These are phyloP conservation scores for Physaria fendleri DNA, from an alignment of 345 rosid genomes.

Conservation along the genomic window DNA sequence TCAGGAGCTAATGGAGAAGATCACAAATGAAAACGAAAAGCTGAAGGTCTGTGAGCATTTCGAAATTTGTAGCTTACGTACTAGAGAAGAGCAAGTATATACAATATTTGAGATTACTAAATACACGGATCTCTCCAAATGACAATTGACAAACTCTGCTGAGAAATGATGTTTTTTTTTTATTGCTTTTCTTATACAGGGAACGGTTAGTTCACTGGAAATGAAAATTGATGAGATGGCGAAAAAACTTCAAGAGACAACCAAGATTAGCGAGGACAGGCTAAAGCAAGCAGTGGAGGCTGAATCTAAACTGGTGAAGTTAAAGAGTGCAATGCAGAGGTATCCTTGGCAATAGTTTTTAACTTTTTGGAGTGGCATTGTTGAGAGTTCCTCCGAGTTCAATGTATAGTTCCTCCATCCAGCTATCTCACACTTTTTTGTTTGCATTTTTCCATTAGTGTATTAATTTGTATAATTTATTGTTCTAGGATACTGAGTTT, in stretches of 20 bases:
- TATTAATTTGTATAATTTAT: slow-evolving; percentile 1
- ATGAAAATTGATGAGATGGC: slow-evolving; percentile 84
- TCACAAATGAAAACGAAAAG: slow-evolving; percentile 82
- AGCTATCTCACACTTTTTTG: background rate
- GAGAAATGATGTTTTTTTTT: background rate
- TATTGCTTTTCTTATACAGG: slow-evolving; percentile 41
- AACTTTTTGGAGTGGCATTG: slow-evolving; percentile 1
- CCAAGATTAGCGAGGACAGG: slow-evolving; percentile 81
- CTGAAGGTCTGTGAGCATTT: slow-evolving; percentile 63
- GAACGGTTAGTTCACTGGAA: slow-evolving; percentile 72
- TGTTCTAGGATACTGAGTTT: slow-evolving; percentile 61
- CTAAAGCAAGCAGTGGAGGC: slow-evolving; percentile 89
- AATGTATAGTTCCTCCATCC: slow-evolving; percentile 40
- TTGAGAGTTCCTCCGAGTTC: slow-evolving; percentile 25
- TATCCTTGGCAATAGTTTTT: too few relatives aligned
- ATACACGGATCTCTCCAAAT: background rate
- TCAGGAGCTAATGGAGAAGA: slow-evolving; percentile 62
- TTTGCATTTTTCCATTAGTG: background rate
- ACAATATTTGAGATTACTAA: background rate
- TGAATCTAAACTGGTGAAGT: slow-evolving; percentile 67
- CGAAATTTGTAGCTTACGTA: slow-evolving; percentile 6
- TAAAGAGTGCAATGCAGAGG: slow-evolving; percentile 95
- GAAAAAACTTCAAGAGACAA: slow-evolving; percentile 79
- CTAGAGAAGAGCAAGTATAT: background rate
- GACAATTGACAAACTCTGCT: background rate